Evolutionary conservation across 1,284 basidiomycete species (phyloP), one percentile per base, ranked within the genome.

Genomic region (Rhodofomes roseus): DNA sequence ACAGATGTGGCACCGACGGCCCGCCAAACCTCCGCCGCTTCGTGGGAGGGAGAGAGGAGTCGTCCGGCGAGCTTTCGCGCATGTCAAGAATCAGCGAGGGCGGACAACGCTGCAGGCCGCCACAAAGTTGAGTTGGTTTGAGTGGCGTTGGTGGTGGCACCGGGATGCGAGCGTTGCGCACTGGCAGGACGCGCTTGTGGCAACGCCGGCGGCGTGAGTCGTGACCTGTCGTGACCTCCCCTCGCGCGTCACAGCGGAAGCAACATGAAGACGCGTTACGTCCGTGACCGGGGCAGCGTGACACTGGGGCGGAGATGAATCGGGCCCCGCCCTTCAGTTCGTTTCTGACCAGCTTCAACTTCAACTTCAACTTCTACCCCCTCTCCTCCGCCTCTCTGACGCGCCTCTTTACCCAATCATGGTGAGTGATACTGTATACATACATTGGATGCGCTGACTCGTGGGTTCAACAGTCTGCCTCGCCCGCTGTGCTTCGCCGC

Each of bases 401-500:
- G 23, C 27, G 20, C 20, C 43, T 9, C 41, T n/a, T 31, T 14
- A 5, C 18, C 27, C 36, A n/a, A 29, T 23, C 41, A 59, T 54
- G 41, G 57, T 55, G 37, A 11, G 41, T 29, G n/a, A 12, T 36
- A 25, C 53, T 41, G 23, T 29, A 4, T 22, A 2, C 18, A 25
- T 18, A n/a, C 23, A 27, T 16, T 27, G 14, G 2, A 55, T n/a
- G 41, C 12, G 4, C 2, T 41, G 16, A 16, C 25, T 20, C 41
- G 53, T 27, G 4, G 37, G 8, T 29, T 7, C 25, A 27, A 8
- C 25, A 81, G 80, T 74, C 79, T 58, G 70, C 80, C 54, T 68
- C 74, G 36, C 82, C 85, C 60, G 72, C 81, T 59, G 83, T 84
- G 44, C 79, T 88, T 75, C 88, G 89, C 66, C 86, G 87, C 72